phyloP scores from a whole-genome alignment of 805 yeast genomes.

The Metschnikowia gelsemii region DNA sequence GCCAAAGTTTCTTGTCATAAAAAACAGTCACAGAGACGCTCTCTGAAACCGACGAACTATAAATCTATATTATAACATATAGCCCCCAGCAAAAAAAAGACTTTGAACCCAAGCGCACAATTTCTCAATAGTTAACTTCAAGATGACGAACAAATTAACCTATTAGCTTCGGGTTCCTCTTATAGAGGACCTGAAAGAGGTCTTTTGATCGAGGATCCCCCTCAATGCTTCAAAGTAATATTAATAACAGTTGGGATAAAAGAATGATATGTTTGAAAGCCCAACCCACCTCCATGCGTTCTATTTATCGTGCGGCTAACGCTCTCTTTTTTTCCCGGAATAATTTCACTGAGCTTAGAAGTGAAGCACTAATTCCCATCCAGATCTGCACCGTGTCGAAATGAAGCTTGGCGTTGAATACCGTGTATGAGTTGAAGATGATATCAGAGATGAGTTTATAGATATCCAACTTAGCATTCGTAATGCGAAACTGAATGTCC shows the following conservation, averaged over 20 bases:
- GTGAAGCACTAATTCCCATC: slow-evolving; percentile 45
- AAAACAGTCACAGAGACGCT: too few relatives aligned
- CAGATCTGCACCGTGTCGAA: slow-evolving; percentile 43
- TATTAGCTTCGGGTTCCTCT: too few relatives aligned
- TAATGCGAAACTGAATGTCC: slow-evolving; percentile 38
- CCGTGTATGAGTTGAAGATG: slow-evolving; percentile 42
- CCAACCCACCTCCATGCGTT: background rate
- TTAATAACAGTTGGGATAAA: background rate
- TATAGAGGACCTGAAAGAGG: too few relatives aligned
- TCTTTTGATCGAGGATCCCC: background rate
- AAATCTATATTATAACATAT: too few relatives aligned
- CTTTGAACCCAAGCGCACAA: too few relatives aligned
- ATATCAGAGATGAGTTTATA: slow-evolving; percentile 41
- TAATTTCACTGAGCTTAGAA: slow-evolving; percentile 37
- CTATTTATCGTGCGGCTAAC: slow-evolving; percentile 2
- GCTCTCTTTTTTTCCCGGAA: slow-evolving; percentile 35
- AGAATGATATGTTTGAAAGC: too few relatives aligned
- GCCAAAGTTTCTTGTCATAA: too few relatives aligned
- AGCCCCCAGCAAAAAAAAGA: too few relatives aligned
- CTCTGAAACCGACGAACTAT: too few relatives aligned
- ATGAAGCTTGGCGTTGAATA: slow-evolving; percentile 33
- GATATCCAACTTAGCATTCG: slow-evolving; percentile 39
- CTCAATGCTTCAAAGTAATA: background rate
- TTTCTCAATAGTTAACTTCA: too few relatives aligned
- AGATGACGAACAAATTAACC: too few relatives aligned